These are phyloP conservation scores for Talaromyces islandicus DNA, from an alignment of 2,329 filamentous ascomycete species.

Conservation along the genomic window DNA sequence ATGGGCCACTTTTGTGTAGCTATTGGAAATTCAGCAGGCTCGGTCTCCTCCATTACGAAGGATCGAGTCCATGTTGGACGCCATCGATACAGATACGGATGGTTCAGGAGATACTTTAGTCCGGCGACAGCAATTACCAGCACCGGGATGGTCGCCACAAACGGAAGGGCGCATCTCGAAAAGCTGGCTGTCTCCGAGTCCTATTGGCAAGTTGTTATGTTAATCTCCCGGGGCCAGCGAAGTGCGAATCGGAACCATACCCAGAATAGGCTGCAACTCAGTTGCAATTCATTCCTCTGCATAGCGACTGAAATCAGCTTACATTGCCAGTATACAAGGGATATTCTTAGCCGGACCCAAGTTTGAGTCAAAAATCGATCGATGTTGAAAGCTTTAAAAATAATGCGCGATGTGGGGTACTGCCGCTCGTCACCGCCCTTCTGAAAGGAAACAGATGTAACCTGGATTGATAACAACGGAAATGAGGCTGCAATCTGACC, in stretches of 20 bases:
- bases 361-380: background rate
- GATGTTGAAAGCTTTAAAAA: background rate
- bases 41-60: slow-evolving; percentile 44
- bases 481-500: too few relatives aligned
- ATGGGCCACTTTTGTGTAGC: slow-evolving; percentile 22
- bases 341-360: background rate
- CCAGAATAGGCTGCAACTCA: background rate
- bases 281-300: background rate
- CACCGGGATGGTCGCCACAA: slow-evolving; percentile 25
- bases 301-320: background rate
- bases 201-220: slow-evolving; percentile 16
- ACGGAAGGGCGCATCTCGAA: slow-evolving; percentile 29
- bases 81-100: slow-evolving; percentile 16
- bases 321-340: background rate
- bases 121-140: slow-evolving; percentile 21
- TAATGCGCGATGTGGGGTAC: background rate
- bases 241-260: background rate
- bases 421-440: background rate
- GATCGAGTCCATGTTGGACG: slow-evolving; percentile 47
- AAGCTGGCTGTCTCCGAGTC: slow-evolving; percentile 31
- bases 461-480: too few relatives aligned
- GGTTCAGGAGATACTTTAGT: slow-evolving; percentile 22
- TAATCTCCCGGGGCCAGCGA: background rate
- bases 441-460: background rate
- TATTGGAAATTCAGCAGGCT: slow-evolving; percentile 23